A percentile compares a stretch with the other conserved stretches of the same genome.
Conservation (phyloP, 352 stramenopile species). For the Blastocystis sp. region DNA sequence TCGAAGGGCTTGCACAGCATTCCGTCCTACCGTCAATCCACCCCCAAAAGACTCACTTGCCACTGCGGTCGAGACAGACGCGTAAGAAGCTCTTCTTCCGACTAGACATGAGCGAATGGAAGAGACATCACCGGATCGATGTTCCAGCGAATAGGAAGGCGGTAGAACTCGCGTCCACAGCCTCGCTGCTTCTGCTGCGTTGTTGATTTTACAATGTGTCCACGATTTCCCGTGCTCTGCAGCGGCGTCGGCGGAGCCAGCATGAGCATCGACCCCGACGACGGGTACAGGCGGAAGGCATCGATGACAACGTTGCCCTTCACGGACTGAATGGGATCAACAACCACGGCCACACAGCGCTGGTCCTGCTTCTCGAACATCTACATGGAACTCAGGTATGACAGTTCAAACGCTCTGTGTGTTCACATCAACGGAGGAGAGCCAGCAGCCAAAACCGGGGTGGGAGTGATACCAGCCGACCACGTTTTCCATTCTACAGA, state of each 20-base stretch:
- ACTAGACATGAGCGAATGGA: background rate
- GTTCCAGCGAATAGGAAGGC: constrained; percentile 59
- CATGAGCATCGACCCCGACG: background rate
- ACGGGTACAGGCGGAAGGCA: constrained; percentile 83
- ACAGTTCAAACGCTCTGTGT: constrained; percentile 83
- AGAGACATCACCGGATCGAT: constrained; percentile 23
- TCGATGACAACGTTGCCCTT: constrained; percentile 99
- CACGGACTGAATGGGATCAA: constrained; percentile 97
- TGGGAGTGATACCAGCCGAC: constrained; percentile 98
- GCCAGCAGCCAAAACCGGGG: constrained; percentile 98
- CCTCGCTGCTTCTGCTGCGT: constrained; percentile 65
- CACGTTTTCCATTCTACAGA: constrained; percentile 82
- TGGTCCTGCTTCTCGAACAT: constrained; percentile 96
- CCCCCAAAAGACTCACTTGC: background rate
- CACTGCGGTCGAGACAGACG: constrained; percentile 49
- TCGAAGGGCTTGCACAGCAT: constrained; percentile 56
- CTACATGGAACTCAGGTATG: constrained; percentile 70
- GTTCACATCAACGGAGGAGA: constrained; percentile 98
- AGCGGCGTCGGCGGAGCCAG: constrained; percentile 10
- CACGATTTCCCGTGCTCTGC: constrained; percentile 60
- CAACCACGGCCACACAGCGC: constrained; percentile 93
- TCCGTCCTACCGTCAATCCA: constrained; percentile 19
- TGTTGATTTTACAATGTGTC: constrained; percentile 54
- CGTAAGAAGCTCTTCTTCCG: constrained; percentile 42
- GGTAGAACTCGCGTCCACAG: constrained; percentile 57